Base-by-base conservation (phyloP, 208 protist species). In the Trypanosoma scelopori region DNA sequence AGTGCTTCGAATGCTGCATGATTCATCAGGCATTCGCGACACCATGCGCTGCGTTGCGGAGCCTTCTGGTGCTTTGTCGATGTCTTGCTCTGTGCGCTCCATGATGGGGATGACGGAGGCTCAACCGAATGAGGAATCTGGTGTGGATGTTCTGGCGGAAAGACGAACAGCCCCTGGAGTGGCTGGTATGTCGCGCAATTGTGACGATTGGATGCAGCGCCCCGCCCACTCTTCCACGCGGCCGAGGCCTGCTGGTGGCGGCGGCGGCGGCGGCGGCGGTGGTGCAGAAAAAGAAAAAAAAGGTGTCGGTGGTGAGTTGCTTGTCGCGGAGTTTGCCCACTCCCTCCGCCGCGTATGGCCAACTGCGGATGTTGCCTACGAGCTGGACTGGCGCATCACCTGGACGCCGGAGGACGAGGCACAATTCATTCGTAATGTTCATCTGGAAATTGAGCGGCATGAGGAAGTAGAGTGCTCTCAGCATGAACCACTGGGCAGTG, bases 371-470 rank as follows among this genome's bases (percentile, higher is more conserved):
- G 15, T 52, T 25, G 27, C 11, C 4, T 68, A 68, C 51, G 1
- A 7, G 32, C 18, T 68, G 27, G 55, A 71, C 28, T 71, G 65
- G 65, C 20, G 46, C 5, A 35, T n/a, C 35, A 42, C 5, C 5
- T 71, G 65, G 65, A 47, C 46, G 3, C 13, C 4, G 25, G 16
- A 43, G n/a, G 25, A 71, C n/a, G 65, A 71, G 46, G 20, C 37
- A 39, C 12, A 41, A 23, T 64, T 64, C 22, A 49, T 71, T 23
- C 25, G n/a, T n/a, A 22, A 12, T 28, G 27, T 27, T 35, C 22
- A 62, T 27, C 2, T 18, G 28, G 30, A 9, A n/a, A 56, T 56
- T 42, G 11, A 45, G 39, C 13, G 30, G 5, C 51, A 52, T 39
- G 65, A 71, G 35, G 7, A 57, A 20, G 30, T 37, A n/a, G 45